Evolutionary conservation across 768 basidiomycete species (phyloP).

Genomic region (Leccinum variicolor): DNA sequence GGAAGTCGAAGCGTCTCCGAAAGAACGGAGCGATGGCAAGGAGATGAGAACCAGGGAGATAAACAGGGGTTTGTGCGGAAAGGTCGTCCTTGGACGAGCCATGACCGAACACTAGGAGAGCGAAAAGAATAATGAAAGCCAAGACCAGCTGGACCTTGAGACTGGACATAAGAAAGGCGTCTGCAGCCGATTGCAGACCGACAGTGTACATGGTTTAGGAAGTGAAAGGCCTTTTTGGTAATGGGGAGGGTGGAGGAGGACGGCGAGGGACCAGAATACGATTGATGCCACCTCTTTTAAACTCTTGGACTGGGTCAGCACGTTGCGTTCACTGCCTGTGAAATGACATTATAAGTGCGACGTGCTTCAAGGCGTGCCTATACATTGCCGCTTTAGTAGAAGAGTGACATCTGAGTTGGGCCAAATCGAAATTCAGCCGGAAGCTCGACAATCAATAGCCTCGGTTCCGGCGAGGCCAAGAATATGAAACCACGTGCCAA

Average conservation of each 20-base stretch:
- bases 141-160: slow-evolving; percentile 33
- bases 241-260: slow-evolving; percentile 8
- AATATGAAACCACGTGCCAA: slow-evolving; percentile 19
- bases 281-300: slow-evolving; percentile 28
- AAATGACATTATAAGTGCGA: slow-evolving; percentile 22
- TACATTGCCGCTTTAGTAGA: slow-evolving; percentile 10
- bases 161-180: slow-evolving; percentile 34
- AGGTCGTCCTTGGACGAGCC: slow-evolving; percentile 45
- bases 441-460: slow-evolving; percentile 20
- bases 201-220: slow-evolving; percentile 39
- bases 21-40: slow-evolving; percentile 67
- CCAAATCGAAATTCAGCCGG: slow-evolving; percentile 13
- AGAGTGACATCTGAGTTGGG: background rate
- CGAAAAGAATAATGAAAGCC: slow-evolving; percentile 32
- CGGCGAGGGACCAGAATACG: slow-evolving; percentile 21
- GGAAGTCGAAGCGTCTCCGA: slow-evolving; percentile 64
- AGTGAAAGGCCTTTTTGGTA: slow-evolving; percentile 25
- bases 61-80: slow-evolving; percentile 40
- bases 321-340: slow-evolving; percentile 22
- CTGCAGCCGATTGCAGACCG: slow-evolving; percentile 38
- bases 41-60: slow-evolving; percentile 56
- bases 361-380: slow-evolving; percentile 26
- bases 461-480: slow-evolving; percentile 27
- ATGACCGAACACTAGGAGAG: slow-evolving; percentile 38
- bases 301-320: slow-evolving; percentile 12